These are phyloP conservation scores for Lagerstroemia speciosa DNA, from an alignment of 345 rosid genomes.

Conservation along the genomic window DNA sequence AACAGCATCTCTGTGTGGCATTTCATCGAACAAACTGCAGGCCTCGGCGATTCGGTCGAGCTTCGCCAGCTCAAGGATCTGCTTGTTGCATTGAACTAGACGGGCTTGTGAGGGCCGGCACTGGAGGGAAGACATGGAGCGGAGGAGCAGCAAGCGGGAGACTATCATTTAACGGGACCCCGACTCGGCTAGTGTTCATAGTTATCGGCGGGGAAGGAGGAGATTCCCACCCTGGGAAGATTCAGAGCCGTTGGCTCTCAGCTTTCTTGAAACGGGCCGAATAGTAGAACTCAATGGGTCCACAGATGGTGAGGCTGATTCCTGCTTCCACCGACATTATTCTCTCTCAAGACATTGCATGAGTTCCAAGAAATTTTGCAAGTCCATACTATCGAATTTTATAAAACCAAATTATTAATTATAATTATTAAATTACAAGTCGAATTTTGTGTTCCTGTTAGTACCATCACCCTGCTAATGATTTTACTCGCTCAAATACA, in stretches of 20 bases:
- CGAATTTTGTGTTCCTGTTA: no score
- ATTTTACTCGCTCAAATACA: no score
- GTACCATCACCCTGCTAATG: no score
- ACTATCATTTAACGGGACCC: background rate
- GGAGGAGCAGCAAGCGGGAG: background rate
- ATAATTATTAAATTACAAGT: no score
- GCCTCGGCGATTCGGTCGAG: background rate
- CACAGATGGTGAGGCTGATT: no score
- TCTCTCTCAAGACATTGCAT: no score
- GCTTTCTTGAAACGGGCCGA: background rate
- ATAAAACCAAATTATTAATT: no score
- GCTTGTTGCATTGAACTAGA: background rate
- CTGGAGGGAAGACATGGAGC: background rate
- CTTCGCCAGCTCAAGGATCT: background rate
- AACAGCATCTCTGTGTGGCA: constrained; percentile 7
- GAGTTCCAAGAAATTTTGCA: no score
- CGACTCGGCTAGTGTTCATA: background rate
- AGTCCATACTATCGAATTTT: no score
- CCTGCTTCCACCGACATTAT: no score
- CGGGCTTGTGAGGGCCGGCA: background rate
- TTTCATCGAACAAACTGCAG: background rate
- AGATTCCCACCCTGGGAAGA: background rate
- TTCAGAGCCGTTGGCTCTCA: background rate
- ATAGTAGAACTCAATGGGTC: background rate
- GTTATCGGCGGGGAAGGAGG: background rate